These are phyloP conservation scores for Acorus calamus DNA, from an alignment of 106 monocot genomes.

Conservation along the genomic window DNA sequence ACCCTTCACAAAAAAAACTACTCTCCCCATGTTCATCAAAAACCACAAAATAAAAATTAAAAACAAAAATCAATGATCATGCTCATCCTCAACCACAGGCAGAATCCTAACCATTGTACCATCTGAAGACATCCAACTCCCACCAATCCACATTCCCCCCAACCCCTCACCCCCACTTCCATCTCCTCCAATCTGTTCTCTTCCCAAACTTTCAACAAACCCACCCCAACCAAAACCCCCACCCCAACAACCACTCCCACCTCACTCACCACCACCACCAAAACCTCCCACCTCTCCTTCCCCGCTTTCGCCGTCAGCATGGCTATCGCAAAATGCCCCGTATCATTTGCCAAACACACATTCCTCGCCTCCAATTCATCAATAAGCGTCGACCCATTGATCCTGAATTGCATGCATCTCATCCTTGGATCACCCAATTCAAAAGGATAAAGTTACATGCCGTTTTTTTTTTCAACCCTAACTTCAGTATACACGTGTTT, in stretches of 20 bases:
- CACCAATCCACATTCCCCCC: conserved; percentile 24
- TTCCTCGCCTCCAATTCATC: background rate
- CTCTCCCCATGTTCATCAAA: too few relatives aligned
- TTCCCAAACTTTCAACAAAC: conserved; percentile 15
- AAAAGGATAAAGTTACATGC: too few relatives aligned
- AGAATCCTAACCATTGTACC: conserved; percentile 29
- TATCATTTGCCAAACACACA: conserved; percentile 7
- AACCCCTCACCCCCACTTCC: conserved; percentile 32
- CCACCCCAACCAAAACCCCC: background rate
- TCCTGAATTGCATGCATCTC: conserved; percentile 19
- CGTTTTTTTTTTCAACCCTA: too few relatives aligned
- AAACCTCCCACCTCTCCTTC: conserved; percentile 7
- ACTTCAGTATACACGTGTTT: too few relatives aligned
- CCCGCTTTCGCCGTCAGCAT: conserved; percentile 5
- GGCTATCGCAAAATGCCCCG: conserved; percentile 27
- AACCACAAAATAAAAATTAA: too few relatives aligned
- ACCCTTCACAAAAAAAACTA: too few relatives aligned
- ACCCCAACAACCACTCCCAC: conserved; percentile 4
- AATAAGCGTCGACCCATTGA: conserved; percentile 1
- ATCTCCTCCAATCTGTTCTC: conserved; percentile 32
- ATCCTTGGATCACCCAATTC: background rate
- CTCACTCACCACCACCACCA: conserved; percentile 11
- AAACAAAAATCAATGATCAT: too few relatives aligned
- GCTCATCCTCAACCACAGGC: conserved; percentile 22
- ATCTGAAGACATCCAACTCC: conserved; percentile 35